Evolutionary conservation across 2,329 filamentous ascomycete genomes (phyloP).

Genomic region (Monosporascus cannonballus): DNA sequence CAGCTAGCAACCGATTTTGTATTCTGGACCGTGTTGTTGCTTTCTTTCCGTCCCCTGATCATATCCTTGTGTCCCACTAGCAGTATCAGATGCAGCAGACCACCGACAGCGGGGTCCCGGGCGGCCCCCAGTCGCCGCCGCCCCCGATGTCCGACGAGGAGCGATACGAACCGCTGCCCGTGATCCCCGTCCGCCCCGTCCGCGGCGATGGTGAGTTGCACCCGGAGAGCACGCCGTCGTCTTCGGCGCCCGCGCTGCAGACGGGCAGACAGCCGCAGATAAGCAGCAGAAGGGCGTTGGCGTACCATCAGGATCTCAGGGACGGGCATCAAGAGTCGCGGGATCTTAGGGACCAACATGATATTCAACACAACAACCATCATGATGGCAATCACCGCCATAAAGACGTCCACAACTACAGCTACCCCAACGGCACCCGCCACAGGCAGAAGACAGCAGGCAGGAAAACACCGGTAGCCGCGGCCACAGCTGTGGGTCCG

Average conservation of each 20-base stretch:
- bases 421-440: too few species aligned
- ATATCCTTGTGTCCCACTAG: background rate
- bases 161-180: background rate
- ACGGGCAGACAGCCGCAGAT: background rate
- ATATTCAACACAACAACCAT: background rate
- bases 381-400: background rate
- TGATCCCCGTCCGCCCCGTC: background rate
- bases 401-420: background rate
- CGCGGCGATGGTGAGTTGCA: background rate
- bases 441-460: too few species aligned
- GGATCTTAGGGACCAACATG: too few species aligned
- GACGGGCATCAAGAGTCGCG: background rate
- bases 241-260: background rate
- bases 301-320: background rate
- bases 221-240: background rate
- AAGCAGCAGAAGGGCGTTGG: background rate
- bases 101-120: background rate
- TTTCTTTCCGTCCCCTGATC: too few species aligned
- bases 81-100: background rate
- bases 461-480: too few species aligned
- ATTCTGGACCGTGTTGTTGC: too few species aligned
- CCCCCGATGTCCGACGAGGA: background rate
- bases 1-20: too few species aligned
- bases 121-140: background rate
- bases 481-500: too few species aligned